Evolutionary conservation across 148 eudicot genomes (phyloP), one percentile per base, ranked within the genome.

Genomic region (Chenopodium suecicum): DNA sequence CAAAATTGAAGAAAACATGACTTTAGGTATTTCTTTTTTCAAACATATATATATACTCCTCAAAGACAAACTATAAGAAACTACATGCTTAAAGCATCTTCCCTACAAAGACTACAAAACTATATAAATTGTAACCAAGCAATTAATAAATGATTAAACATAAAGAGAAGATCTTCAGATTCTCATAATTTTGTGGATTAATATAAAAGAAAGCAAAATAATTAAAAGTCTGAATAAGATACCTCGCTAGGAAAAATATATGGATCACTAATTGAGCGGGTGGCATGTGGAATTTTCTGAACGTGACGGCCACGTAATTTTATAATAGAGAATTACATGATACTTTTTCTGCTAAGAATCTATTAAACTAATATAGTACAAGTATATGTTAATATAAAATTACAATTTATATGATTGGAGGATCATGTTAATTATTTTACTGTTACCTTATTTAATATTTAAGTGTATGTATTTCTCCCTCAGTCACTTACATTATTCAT

Each of bases 211-310:
- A 19, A 14, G 4, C 1, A 7, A 22, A 69, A 52, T 32, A 13
- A 13, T 2, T 25, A 67, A 10, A 67, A 12, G 31, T 67, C 1
- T 34, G 4, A 13, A 13, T 9, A 29, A 37, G 48, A 50, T 78
- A 54, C 63, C 81, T 31, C 34, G 65, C 27, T 52, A 78, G 50
- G 74, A 78, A 14, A 27, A 78, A 4, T 41, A 41, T 41, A 41
- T 12, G 73, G 44, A 19, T 20, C 73, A 67, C 63, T 70, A 50
- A 71, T 56, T 71, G 54, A 70, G 68, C 76, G 69, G 58, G 63
- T 48, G 48, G 77, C 82, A 80, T 80, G 82, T 77, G 79, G 79
- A 58, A 77, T 34, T 77, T 77, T 77, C 70, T 62, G 32, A 77
- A 77, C 54, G 7, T 77, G 79, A 63, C 54, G 70, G 54, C 79